Percentiles rank a stretch among this genome's conserved stretches.
phyloP scores from a whole-genome alignment of 331 rosid species.

The Dryas integrifolia region DNA sequence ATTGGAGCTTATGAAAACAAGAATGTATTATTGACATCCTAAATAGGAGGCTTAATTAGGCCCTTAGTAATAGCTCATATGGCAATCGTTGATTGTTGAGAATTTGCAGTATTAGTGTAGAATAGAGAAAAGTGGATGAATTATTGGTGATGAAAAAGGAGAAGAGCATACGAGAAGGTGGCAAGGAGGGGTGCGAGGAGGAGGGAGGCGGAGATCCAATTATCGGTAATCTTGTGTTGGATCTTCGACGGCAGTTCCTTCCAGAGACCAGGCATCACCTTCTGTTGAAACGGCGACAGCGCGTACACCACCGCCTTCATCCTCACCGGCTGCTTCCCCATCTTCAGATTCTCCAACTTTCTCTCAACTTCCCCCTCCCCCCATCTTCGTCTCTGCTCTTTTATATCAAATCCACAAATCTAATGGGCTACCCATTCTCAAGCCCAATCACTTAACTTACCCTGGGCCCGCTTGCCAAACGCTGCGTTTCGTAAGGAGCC shows the following conservation, averaged over 20 bases:
- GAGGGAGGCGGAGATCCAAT: conserved; percentile 77
- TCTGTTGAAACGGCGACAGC: conserved; percentile 90
- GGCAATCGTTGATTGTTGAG: not conserved
- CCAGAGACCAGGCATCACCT: conserved; percentile 83
- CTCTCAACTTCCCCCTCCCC: not conserved
- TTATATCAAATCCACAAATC: too few species aligned
- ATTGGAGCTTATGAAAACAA: not conserved
- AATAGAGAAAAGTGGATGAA: too few species aligned
- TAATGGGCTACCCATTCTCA: not conserved
- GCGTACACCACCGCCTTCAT: conserved; percentile 84
- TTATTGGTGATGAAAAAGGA: not conserved
- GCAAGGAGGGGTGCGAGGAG: conserved; percentile 69
- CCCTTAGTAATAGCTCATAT: not conserved
- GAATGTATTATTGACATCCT: not conserved
- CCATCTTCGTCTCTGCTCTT: too few species aligned
- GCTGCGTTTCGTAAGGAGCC: too few species aligned
- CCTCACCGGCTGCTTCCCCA: conserved; percentile 74
- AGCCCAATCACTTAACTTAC: not conserved
- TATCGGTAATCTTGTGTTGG: conserved; percentile 92
- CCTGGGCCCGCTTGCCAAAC: too few species aligned
- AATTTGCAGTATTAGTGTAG: not conserved
- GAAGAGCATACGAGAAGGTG: conserved; percentile 45
- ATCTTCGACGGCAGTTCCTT: conserved; percentile 77
- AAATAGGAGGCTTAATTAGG: not conserved
- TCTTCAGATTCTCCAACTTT: not conserved